Conservation (phyloP, 2,329 filamentous ascomycete species). For the Aspergillus aculeatinus region DNA sequence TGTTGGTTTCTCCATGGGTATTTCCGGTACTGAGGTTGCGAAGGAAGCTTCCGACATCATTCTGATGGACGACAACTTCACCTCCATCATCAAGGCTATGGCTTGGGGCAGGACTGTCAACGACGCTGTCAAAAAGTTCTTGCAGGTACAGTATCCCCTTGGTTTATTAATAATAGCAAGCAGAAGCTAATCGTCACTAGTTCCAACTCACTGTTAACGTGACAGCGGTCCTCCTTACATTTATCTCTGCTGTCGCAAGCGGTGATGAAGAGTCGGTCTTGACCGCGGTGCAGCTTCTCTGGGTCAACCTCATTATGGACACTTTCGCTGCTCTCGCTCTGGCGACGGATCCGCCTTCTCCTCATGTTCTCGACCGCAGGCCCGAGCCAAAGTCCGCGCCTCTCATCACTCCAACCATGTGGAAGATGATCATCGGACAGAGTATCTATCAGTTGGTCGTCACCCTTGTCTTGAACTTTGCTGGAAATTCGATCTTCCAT, state of each 20-base stretch:
- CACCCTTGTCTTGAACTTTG: slow-evolving; percentile 48
- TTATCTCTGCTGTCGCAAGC: slow-evolving; percentile 62
- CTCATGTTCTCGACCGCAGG: slow-evolving; percentile 56
- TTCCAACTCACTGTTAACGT: slow-evolving; percentile 61
- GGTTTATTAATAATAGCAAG: not conserved
- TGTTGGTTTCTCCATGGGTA: slow-evolving; percentile 83
- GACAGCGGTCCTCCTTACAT: slow-evolving; percentile 64
- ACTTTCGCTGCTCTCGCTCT: slow-evolving; percentile 66
- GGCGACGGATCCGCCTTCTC: slow-evolving; percentile 62
- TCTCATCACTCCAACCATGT: slow-evolving; percentile 48
- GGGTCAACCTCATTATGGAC: slow-evolving; percentile 71
- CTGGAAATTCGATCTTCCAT: slow-evolving; percentile 36
- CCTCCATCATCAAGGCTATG: slow-evolving; percentile 79
- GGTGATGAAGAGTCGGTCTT: slow-evolving; percentile 59
- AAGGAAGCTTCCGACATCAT: slow-evolving; percentile 85
- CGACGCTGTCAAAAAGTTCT: slow-evolving; percentile 73
- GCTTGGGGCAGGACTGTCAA: slow-evolving; percentile 79
- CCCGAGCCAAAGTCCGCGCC: slow-evolving; percentile 48
- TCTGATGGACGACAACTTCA: slow-evolving; percentile 84
- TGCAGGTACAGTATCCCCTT: slow-evolving; percentile 41
- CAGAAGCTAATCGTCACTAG: slow-evolving; percentile 18
- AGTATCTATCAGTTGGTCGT: slow-evolving; percentile 45
- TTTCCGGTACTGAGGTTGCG: slow-evolving; percentile 77
- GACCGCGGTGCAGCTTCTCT: slow-evolving; percentile 65
- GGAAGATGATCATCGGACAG: slow-evolving; percentile 49